Base-by-base conservation (phyloP, 352 stramenopile genomes). In the Phytopythium montanum region DNA sequence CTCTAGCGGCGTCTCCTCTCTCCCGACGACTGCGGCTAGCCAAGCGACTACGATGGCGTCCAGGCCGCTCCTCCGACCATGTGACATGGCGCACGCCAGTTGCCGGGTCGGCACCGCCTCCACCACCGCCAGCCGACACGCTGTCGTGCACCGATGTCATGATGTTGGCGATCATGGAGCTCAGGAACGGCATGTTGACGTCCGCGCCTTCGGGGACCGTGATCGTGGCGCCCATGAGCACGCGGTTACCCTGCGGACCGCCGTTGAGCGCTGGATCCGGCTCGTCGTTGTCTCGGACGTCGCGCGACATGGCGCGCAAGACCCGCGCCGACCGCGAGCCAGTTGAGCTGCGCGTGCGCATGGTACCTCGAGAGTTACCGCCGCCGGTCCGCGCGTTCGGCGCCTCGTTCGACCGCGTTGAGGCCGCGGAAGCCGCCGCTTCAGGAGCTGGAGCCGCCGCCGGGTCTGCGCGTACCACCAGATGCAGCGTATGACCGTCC, bases 181-280 rank as follows among this genome's bases (percentile, higher is more conserved):
- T 91, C 9, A 95, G 68, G 70, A 95, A 93, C 14, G 85, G 85
- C 76, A 92, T 85, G n/a, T 65, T 81, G 36, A 90, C 75, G 38
- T 84, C 75, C 12, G 75, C 52, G 5, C 81, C 79, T 26, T 92
- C 81, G 1, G 80, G 75, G 3, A 92, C 68, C 10, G 82, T 66
- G 49, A 94, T 90, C 2, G 85, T 90, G 21, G 85, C 82, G 9
- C 85, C 82, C 79, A 94, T 90, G 44, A 92, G 66, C 19, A 92
- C 64, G 29, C 70, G 85, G 31, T 73, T 79, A 1, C 48, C 58
- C 7, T 59, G 64, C 3, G 50, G 31, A n/a, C n/a, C n/a, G 12
- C 54, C 52, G 16, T 55, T 61, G 60, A 85, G 69, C 3, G 56
- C 76, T 31, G 85, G 81, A 56, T 92, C 85, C 8, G 85, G 80